Base-by-base conservation (phyloP, 2,329 filamentous ascomycete species). In the Colletotrichum tropicicola region DNA sequence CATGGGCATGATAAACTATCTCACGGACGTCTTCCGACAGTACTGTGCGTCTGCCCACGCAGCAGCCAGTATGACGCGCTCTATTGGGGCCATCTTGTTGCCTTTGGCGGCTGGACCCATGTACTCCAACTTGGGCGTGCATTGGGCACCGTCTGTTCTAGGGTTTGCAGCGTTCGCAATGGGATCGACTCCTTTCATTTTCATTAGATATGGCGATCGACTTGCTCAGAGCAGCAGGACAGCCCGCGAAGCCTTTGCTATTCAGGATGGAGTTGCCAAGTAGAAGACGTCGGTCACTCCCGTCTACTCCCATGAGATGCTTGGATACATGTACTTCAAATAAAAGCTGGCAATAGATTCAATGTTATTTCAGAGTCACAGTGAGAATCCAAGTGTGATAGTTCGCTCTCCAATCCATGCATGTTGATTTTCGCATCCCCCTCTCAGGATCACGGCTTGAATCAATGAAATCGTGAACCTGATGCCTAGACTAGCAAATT, bases 61-160 rank as follows among this genome's bases (percentile, higher is more conserved):
- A 1, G 76, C 76, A 2, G 71, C 75, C 10, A 74, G 73, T 28
- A 74, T 73, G 70, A 73, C 72, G 13, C 71, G 75, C 8, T 77
- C 75, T 17, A 69, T 75, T 25, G 74, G 74, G 19, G 75, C 75
- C 3, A 70, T 77, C 6, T 62, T 73, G 6, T 64, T 78, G 13
- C 75, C 75, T n/a, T 69, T 78, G 17, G 74, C 74, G 6, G 72
- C 75, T 2, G 59, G 69, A 9, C 68, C 68, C 35, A 78, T 78
- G 75, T 78, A 78, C 51, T 41, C 52, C 9, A 63, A 70, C 47
- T 52, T 78, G 3, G 75, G 75, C 4, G 68, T 77, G 7, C 75
- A 77, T 57, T 78, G 75, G 75, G 75, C 75, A 5, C 74, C 75
- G 2, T 76, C 75, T 1, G 52, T 77, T n/a, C 68, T 78, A 23